A percentile compares a stretch with the other conserved stretches of the same genome.
These are phyloP conservation scores for Lentinula sp. DNA, from an alignment of 768 basidiomycete genomes.

Conservation along the genomic window DNA sequence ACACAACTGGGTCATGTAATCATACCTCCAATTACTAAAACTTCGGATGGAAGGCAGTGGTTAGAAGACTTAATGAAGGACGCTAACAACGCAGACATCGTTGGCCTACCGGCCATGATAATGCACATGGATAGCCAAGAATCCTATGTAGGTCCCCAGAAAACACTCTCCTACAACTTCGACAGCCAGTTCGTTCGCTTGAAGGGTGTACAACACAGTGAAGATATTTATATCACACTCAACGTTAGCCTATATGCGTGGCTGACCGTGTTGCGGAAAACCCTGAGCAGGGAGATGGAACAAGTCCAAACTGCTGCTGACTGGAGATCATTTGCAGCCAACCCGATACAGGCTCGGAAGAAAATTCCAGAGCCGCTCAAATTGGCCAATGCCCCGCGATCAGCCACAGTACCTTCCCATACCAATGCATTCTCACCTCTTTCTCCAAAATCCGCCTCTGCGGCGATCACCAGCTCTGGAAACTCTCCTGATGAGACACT, in stretches of 20 bases:
- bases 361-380: conserved; percentile 32
- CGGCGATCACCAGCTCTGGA: neutral
- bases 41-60: conserved; percentile 48
- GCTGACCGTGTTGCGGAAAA: conserved; percentile 74
- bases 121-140: conserved; percentile 79
- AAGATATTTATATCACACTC: conserved; percentile 81
- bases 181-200: conserved; percentile 59
- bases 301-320: conserved; percentile 59
- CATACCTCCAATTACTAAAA: conserved; percentile 25
- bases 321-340: conserved; percentile 31
- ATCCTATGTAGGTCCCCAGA: conserved; percentile 27
- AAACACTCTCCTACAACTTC: conserved; percentile 61
- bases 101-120: conserved; percentile 75
- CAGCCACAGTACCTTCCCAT: conserved; percentile 21
- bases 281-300: conserved; percentile 70
- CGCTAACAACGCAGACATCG: conserved; percentile 66
- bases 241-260: conserved; percentile 80
- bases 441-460: neutral
- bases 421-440: neutral
- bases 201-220: conserved; percentile 41
- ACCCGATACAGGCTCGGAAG: conserved; percentile 24
- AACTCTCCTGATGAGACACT: neutral
- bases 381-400: conserved; percentile 22
- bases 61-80: conserved; percentile 52
- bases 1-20: conserved; percentile 52